Evolutionary conservation across 2,329 filamentous ascomycete species (phyloP), one percentile per base, ranked within the genome.

Genomic region (Shiraia sp.): DNA sequence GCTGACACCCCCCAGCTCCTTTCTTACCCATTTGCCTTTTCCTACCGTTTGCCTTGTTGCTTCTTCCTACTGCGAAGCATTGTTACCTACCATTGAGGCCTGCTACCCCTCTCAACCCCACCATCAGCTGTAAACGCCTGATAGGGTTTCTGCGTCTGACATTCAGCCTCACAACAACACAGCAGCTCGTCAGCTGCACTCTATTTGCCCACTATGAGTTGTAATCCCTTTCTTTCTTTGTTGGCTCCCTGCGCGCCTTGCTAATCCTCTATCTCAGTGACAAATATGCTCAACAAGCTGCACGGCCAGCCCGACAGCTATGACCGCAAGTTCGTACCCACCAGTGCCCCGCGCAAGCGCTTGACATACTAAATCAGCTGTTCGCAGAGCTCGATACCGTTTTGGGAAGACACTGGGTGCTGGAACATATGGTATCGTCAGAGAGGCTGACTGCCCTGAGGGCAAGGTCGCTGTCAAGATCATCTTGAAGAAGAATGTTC

Each of bases 401-500:
- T 96, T 99, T 72, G 93, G 93, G 62, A 85, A 87, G 69, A 97
- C 92, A 16, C 82, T 99, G 45, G 93, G 93, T 65, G 93, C 93
- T 49, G 93, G 93, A 60, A 99, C 93, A 61, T 99, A 99, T 79
- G 93, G 93, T 65, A 95, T 99, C 64, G 93, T 99, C 63, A 85
- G 93, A 61, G 93, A 99, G 74, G 93, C 93, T 47, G 90, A 96
- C 49, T 82, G 88, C 57, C 83, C 86, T 29, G 79, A 81, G 14
- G 89, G 90, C 69, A 87, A 96, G 78, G 91, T 95, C 47, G 93
- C 93, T 28, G 82, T 99, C 72, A 99, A 99, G 80, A 97, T 99
- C 70, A 99, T 99, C 71, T 78, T 97, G 65, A 99, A 99, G 82
- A 96, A 96, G 78, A 97, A 96, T 73, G 92, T 99, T 68, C 95